These are phyloP conservation scores for Grigorovia yakushimaensis DNA, from an alignment of 805 yeast genomes.

Conservation along the genomic window DNA sequence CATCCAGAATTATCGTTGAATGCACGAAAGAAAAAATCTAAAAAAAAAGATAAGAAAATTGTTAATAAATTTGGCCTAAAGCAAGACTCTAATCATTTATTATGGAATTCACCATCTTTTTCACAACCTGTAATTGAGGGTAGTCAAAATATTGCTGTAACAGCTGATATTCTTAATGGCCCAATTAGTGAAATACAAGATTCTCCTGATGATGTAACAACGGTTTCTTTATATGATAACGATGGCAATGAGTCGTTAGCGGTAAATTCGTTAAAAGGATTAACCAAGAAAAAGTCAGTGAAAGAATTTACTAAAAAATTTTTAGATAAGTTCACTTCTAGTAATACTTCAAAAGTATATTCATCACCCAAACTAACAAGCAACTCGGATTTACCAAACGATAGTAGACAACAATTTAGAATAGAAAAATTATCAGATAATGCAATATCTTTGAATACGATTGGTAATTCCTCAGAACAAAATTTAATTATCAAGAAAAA, in stretches of 20 bases:
- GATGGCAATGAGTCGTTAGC: conserved; percentile 17
- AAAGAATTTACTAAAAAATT: conserved; percentile 19
- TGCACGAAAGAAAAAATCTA: neutral
- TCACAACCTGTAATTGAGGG: conserved; percentile 19
- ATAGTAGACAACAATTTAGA: neutral
- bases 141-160: conserved; percentile 17
- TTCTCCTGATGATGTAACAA: neutral
- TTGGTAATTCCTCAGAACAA: neutral
- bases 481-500: conserved; percentile 9
- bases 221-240: conserved; percentile 1
- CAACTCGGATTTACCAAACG: neutral
- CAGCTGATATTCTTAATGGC: conserved; percentile 14
- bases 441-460: neutral
- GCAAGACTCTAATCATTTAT: conserved; percentile 4
- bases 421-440: neutral
- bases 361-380: neutral
- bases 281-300: conserved; percentile 15
- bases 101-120: conserved; percentile 22
- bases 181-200: neutral
- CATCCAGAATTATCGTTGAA: neutral
- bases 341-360: neutral
- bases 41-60: neutral
- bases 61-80: neutral
- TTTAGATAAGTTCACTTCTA: conserved; percentile 10
- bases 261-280: conserved; percentile 19